Percentiles rank a stretch among this genome's conserved stretches.
Evolutionary conservation across 176 grass and related monocot genomes (phyloP).

Genomic region (Avena insularis): DNA sequence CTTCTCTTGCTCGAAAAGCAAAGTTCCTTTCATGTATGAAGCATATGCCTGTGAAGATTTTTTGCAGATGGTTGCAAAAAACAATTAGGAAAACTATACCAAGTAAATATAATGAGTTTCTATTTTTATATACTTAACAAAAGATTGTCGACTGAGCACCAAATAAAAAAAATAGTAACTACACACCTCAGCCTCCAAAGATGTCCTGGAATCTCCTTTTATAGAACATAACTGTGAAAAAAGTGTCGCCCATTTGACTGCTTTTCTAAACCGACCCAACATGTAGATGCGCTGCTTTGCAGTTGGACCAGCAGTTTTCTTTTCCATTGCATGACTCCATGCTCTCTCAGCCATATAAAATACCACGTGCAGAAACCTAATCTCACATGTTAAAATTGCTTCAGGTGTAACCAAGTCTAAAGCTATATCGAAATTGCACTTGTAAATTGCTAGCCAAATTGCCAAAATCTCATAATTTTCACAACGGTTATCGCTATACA

Average conservation of each 20-base stretch:
- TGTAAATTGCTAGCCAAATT: neutral
- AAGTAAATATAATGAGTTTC: neutral
- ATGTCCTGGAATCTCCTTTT: slow-evolving; percentile 97
- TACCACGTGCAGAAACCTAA: slow-evolving; percentile 87
- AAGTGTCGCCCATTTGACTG: slow-evolving; percentile 89
- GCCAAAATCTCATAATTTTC: neutral
- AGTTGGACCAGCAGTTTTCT: slow-evolving; percentile 91
- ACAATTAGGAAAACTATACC: neutral
- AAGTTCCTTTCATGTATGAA: slow-evolving; percentile 96
- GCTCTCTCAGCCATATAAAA: slow-evolving; percentile 97
- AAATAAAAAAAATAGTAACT: slow-evolving; percentile 23
- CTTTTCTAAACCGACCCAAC: slow-evolving; percentile 94
- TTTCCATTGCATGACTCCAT: slow-evolving; percentile 99
- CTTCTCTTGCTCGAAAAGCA: slow-evolving; percentile 97
- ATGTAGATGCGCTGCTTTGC: slow-evolving; percentile 85
- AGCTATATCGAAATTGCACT: slow-evolving; percentile 2
- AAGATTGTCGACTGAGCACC: neutral
- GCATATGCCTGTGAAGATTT: slow-evolving; percentile 74
- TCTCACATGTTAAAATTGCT: slow-evolving; percentile 31
- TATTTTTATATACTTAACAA: neutral
- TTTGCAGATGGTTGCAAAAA: slow-evolving; percentile 7
- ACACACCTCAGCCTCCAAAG: slow-evolving; percentile 90
- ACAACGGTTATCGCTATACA: neutral
- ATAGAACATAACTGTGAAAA: slow-evolving; percentile 87
- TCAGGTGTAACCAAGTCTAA: slow-evolving; percentile 28